phyloP scores from a whole-genome alignment of 108 stramenopile species.

The Pseudonitzschia multistriata region DNA sequence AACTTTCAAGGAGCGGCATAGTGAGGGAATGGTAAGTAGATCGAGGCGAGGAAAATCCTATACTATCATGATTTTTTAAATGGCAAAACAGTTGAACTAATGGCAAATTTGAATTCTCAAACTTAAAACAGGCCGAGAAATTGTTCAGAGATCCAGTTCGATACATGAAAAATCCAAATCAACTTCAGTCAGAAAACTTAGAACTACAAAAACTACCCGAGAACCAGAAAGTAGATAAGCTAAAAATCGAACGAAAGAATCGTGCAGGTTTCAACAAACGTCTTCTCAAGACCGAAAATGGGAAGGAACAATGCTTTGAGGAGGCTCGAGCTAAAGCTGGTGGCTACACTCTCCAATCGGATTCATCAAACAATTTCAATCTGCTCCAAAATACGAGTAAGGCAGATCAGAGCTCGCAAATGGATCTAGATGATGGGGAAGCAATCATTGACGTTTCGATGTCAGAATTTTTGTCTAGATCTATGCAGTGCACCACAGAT shows the following conservation, averaged over 20 bases:
- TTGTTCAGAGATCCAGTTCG: slow-evolving; percentile 69
- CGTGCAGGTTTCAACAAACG: slow-evolving; percentile 47
- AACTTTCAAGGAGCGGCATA: slow-evolving; percentile 64
- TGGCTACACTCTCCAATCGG: slow-evolving; percentile 40
- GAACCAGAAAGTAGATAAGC: background rate
- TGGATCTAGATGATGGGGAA: slow-evolving; percentile 51
- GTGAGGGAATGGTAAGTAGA: slow-evolving; percentile 65
- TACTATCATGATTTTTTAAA: background rate
- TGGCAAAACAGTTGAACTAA: background rate
- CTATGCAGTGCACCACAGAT: slow-evolving; percentile 29
- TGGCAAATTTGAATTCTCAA: background rate
- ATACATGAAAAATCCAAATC: slow-evolving; percentile 65
- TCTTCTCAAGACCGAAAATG: slow-evolving; percentile 46
- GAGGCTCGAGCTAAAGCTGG: slow-evolving; percentile 47
- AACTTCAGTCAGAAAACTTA: slow-evolving; percentile 40
- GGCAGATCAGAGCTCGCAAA: slow-evolving; percentile 40
- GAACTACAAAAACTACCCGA: background rate
- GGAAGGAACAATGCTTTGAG: slow-evolving; percentile 75
- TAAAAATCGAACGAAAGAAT: slow-evolving; percentile 19
- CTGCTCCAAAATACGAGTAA: slow-evolving; percentile 20
- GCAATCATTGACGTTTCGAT: slow-evolving; percentile 28
- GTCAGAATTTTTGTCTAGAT: slow-evolving; percentile 15
- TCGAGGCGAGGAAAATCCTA: background rate
- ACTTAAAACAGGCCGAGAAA: slow-evolving; percentile 48
- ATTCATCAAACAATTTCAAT: slow-evolving; percentile 54